Conservation (phyloP, 2,329 filamentous ascomycete species). For the Cryphonectria naterciae region DNA sequence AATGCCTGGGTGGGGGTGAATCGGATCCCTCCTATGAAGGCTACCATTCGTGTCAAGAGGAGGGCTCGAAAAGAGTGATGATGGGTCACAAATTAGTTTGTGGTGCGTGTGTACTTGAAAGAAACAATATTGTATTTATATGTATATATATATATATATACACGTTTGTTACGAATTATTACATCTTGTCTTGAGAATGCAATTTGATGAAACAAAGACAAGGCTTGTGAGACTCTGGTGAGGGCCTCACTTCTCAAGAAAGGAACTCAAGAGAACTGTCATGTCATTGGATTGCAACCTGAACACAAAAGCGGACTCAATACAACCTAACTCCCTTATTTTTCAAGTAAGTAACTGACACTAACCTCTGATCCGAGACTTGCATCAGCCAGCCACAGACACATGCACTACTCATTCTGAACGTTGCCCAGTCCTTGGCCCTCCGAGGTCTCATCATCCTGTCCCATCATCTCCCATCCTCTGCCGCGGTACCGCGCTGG, state of each 20-base stretch:
- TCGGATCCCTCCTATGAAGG: slow-evolving; percentile 27
- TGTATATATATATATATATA: not conserved
- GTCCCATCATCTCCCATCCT: slow-evolving; percentile 43
- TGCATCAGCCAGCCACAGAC: not conserved
- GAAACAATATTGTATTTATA: not conserved
- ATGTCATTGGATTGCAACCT: not conserved
- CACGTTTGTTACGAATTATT: not conserved
- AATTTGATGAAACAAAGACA: too few species aligned
- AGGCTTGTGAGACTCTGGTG: too few species aligned
- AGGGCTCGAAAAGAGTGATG: not conserved
- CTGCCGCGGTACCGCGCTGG: slow-evolving; percentile 37
- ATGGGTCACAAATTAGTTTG: too few species aligned
- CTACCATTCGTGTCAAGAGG: slow-evolving; percentile 19
- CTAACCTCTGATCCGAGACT: not conserved
- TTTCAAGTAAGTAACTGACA: too few species aligned
- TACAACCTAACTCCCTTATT: too few species aligned
- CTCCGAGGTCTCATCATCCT: slow-evolving; percentile 38
- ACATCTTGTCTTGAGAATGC: not conserved
- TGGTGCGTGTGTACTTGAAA: too few species aligned
- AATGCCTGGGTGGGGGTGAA: slow-evolving; percentile 26
- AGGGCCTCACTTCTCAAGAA: not conserved
- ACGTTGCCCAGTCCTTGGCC: slow-evolving; percentile 37
- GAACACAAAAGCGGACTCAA: not conserved
- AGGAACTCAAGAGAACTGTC: not conserved
- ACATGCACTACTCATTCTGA: not conserved